Percentiles rank a stretch among this genome's conserved stretches.
phyloP scores from a whole-genome alignment of 2,329 filamentous ascomycete genomes.

The Penicillium janthinellum region DNA sequence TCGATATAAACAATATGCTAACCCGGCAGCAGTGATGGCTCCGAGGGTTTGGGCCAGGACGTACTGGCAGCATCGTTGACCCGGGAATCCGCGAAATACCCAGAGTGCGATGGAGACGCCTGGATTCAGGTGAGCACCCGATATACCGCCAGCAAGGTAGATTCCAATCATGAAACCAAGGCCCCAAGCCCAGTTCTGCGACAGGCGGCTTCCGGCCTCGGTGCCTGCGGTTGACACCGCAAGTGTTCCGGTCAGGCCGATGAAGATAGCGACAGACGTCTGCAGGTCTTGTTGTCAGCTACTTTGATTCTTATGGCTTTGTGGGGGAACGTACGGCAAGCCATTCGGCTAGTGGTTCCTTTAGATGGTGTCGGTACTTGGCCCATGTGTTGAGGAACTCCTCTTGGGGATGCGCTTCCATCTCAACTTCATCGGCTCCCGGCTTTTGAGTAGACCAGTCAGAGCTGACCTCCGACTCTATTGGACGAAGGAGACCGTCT shows the following conservation, averaged over 20 bases:
- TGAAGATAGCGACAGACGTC: conserved; percentile 29
- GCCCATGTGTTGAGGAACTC: conserved; percentile 30
- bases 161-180: conserved; percentile 44
- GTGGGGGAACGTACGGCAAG: conserved; percentile 16
- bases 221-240: conserved; percentile 21
- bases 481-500: neutral
- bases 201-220: conserved; percentile 24
- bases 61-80: conserved; percentile 29
- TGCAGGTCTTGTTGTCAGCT: conserved; percentile 5
- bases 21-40: conserved; percentile 35
- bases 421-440: neutral
- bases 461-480: neutral
- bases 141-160: conserved; percentile 50
- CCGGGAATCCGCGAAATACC: conserved; percentile 40
- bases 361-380: conserved; percentile 22
- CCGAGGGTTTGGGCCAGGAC: conserved; percentile 40
- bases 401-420: neutral
- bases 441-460: neutral
- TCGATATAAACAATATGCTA: conserved; percentile 41
- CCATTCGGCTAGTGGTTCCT: conserved; percentile 32
- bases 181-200: conserved; percentile 28
- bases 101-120: conserved; percentile 44
- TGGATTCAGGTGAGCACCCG: conserved; percentile 54
- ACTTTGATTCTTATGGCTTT: neutral
- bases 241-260: conserved; percentile 30